These are phyloP conservation scores for Phytophthora chlamydospora DNA, from an alignment of 352 stramenopile genomes.

Conservation along the genomic window DNA sequence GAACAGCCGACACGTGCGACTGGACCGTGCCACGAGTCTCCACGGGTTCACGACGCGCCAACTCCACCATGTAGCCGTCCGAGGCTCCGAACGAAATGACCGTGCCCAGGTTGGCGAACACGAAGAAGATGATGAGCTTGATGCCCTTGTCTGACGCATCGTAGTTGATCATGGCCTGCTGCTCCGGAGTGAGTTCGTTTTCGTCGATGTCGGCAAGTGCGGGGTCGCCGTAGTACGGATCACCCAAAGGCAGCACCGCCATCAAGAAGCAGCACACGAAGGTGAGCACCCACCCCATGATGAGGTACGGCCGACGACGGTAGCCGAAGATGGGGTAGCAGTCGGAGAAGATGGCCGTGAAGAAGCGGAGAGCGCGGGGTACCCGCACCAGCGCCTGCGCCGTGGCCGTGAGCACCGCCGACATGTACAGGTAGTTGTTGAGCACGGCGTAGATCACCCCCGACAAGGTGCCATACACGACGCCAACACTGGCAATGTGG, in stretches of 20 bases:
- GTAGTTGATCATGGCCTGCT: slow-evolving; percentile 45
- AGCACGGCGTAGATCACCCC: slow-evolving; percentile 57
- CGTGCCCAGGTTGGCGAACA: slow-evolving; percentile 75
- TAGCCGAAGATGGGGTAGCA: slow-evolving; percentile 83
- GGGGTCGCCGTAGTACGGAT: slow-evolving; percentile 51
- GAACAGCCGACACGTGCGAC: slow-evolving; percentile 39
- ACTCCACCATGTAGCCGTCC: slow-evolving; percentile 68
- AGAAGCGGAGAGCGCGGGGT: slow-evolving; percentile 50
- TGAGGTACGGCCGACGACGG: slow-evolving; percentile 81
- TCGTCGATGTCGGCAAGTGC: slow-evolving; percentile 32
- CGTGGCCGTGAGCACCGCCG: slow-evolving; percentile 47
- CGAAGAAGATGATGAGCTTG: slow-evolving; percentile 68
- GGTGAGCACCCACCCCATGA: slow-evolving; percentile 62
- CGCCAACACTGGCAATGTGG: slow-evolving; percentile 50
- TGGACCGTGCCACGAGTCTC: slow-evolving; percentile 54
- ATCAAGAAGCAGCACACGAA: slow-evolving; percentile 52
- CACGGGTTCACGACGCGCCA: slow-evolving; percentile 56
- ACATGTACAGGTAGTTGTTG: slow-evolving; percentile 72
- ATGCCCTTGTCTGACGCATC: slow-evolving; percentile 46
- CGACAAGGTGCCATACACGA: slow-evolving; percentile 47
- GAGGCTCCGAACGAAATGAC: slow-evolving; percentile 77
- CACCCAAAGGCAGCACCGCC: slow-evolving; percentile 50
- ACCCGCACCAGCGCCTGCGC: slow-evolving; percentile 52
- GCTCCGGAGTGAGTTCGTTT: slow-evolving; percentile 36
- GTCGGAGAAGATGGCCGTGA: slow-evolving; percentile 78